Conservation (phyloP, 2,329 filamentous ascomycete genomes). For the Dactylonectria estremocensis region DNA sequence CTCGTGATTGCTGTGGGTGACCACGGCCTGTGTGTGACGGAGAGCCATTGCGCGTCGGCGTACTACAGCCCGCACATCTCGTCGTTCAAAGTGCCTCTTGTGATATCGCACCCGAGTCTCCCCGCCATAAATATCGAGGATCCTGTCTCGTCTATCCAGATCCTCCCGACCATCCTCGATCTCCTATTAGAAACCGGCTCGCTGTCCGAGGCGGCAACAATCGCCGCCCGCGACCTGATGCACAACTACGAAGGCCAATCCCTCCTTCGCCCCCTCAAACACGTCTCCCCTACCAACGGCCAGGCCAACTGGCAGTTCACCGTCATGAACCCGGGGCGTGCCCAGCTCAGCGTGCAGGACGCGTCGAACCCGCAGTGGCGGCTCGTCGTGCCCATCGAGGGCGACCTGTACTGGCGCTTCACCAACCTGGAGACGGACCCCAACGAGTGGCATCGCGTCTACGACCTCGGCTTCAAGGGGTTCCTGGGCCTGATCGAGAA, state of each 20-base stretch:
- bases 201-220: conserved; percentile 30
- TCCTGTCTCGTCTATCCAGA: conserved; percentile 44
- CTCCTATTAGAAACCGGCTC: conserved; percentile 48
- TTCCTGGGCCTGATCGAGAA: conserved; percentile 35
- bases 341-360: conserved; percentile 45
- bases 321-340: conserved; percentile 48
- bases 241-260: conserved; percentile 48
- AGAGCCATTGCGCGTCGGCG: conserved; percentile 42
- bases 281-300: conserved; percentile 23
- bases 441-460: conserved; percentile 36
- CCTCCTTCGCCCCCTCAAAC: conserved; percentile 40
- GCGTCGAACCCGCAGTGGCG: conserved; percentile 42
- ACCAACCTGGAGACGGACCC: conserved; percentile 40
- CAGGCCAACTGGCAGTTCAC: conserved; percentile 47
- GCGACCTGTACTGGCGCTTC: conserved; percentile 48
- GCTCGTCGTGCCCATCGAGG: conserved; percentile 45
- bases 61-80: conserved; percentile 48
- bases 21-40: conserved; percentile 49
- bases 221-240: conserved; percentile 40
- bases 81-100: conserved; percentile 48
- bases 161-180: conserved; percentile 51
- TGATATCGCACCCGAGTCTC: conserved; percentile 48
- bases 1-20: conserved; percentile 50
- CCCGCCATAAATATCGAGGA: conserved; percentile 45
- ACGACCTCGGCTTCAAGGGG: conserved; percentile 36